These are phyloP conservation scores for Meyerozyma guilliermondii DNA, from an alignment of 1,139 yeast genomes.

Conservation along the genomic window DNA sequence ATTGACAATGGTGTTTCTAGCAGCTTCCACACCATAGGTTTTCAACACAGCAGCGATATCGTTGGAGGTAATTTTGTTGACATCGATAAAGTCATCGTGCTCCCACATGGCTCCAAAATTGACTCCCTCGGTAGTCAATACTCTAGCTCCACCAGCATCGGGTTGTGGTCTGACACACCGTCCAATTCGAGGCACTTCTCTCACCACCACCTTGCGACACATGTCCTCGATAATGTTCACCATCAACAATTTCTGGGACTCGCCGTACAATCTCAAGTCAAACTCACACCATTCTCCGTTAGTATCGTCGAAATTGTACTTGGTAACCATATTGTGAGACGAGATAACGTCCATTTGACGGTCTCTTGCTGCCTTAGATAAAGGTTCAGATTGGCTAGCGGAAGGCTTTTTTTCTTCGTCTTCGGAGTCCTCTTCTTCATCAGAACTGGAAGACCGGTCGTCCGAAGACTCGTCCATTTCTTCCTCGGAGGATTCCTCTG, in stretches of 20 bases:
- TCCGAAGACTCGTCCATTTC: constrained; percentile 8
- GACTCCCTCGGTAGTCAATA: constrained; percentile 94
- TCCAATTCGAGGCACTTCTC: constrained; percentile 88
- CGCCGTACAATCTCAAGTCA: constrained; percentile 76
- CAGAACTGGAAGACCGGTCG: constrained; percentile 3
- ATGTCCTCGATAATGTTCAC: constrained; percentile 92
- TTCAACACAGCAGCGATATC: constrained; percentile 86
- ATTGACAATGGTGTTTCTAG: constrained; percentile 92
- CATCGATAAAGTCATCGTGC: constrained; percentile 86
- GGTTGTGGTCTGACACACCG: constrained; percentile 86
- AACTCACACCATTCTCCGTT: constrained; percentile 92
- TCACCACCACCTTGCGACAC: constrained; percentile 85
- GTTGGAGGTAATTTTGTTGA: constrained; percentile 83
- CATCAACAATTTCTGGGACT: constrained; percentile 91
- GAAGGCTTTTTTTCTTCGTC: constrained; percentile 41
- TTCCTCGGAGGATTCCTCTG: constrained; percentile 35
- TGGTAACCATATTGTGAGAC: constrained; percentile 64
- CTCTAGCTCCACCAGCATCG: constrained; percentile 54
- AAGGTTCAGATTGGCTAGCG: constrained; percentile 28
- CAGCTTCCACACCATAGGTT: constrained; percentile 98
- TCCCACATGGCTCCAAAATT: constrained; percentile 98
- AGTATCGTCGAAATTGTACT: constrained; percentile 85
- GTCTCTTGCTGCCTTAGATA: constrained; percentile 65
- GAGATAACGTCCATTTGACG: constrained; percentile 82
- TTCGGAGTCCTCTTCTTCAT: constrained; percentile 5